These are phyloP conservation scores for Mycena maculata DNA, from an alignment of 768 basidiomycete genomes.

Conservation along the genomic window DNA sequence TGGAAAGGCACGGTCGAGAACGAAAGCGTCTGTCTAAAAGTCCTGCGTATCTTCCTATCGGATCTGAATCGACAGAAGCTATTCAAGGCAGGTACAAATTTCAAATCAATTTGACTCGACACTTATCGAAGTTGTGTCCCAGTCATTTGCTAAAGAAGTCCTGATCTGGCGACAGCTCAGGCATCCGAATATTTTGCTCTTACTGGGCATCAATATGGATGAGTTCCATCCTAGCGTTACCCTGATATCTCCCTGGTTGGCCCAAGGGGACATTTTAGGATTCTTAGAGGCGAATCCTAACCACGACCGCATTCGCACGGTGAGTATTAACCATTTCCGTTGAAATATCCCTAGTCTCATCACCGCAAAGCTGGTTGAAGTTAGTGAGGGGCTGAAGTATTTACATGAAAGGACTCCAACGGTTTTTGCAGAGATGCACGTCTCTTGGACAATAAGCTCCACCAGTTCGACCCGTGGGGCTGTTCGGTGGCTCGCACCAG, in stretches of 20 bases:
- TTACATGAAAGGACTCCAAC: not conserved
- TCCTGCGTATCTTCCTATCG: constrained; percentile 1
- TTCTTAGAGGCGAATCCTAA: not conserved
- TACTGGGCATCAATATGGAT: not conserved
- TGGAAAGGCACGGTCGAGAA: constrained; percentile 3
- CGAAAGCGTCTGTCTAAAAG: constrained; percentile 1
- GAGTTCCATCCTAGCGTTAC: not conserved
- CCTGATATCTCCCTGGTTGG: constrained; percentile 2
- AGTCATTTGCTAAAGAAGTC: constrained; percentile 7
- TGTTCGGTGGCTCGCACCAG: constrained; percentile 4
- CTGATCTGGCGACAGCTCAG: constrained; percentile 5
- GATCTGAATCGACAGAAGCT: constrained; percentile 3
- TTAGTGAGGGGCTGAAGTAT: not conserved
- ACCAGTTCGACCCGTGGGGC: not conserved
- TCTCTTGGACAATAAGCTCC: constrained; percentile 6
- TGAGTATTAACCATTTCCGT: not conserved
- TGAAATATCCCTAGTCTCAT: not conserved
- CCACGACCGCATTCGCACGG: constrained; percentile 1
- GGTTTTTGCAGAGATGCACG: not conserved
- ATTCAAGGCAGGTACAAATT: not conserved
- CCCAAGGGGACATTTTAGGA: not conserved
- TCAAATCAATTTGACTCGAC: not conserved
- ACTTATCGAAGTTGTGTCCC: not conserved
- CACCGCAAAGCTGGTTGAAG: not conserved
- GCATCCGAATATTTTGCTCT: no score